Evolutionary conservation across 1,284 basidiomycete genomes (phyloP), one percentile per base, ranked within the genome.

Genomic region (Cutaneotrichosporon sp.): DNA sequence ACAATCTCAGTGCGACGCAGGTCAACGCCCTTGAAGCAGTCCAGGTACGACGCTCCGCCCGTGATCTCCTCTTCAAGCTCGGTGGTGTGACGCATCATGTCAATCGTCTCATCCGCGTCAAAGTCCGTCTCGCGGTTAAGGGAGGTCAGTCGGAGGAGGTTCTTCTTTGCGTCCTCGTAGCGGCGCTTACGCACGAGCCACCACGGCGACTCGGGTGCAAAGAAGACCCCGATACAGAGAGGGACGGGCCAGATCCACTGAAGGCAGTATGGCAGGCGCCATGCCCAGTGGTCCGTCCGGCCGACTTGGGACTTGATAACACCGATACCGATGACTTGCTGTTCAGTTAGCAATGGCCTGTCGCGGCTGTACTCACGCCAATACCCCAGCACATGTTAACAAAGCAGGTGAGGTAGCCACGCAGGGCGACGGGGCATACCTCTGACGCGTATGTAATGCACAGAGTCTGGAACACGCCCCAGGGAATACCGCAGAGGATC

Each of bases 1-100:
- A 71, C 68, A 44, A 75, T 73, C 52, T 75, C 73, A 32, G 72
- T 72, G 25, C 73, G 61, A 22, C 73, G 64, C 5, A 64, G 58
- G 52, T 75, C 61, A 35, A 61, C 57, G 14, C 72, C 75, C 48
- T 67, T 66, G 74, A 79, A 78, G 66, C 77, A 79, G 60, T 79
- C 76, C 19, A 63, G 51, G 65, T 77, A 79, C n/a, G 62, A 64
- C 4, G 71, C 35, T 3, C 70, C 67, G 3, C 52, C 45, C 14
- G 68, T 68, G 45, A 70, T 58, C 33, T 69, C 61, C 8, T 58
- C 50, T 48, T 69, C 70, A 19, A 71, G 54, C 46, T 68, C 66
- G 31, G 62, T 63, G 10, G 71, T 72, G 57, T 72, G 71, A 32
- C 57, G 55, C 50, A 74, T 75, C 68, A 79, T 76, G 49, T 75